Percentiles rank a stretch among this genome's conserved stretches.
phyloP scores from a whole-genome alignment of 306 rosid genomes.

The Corylus heterophylla region DNA sequence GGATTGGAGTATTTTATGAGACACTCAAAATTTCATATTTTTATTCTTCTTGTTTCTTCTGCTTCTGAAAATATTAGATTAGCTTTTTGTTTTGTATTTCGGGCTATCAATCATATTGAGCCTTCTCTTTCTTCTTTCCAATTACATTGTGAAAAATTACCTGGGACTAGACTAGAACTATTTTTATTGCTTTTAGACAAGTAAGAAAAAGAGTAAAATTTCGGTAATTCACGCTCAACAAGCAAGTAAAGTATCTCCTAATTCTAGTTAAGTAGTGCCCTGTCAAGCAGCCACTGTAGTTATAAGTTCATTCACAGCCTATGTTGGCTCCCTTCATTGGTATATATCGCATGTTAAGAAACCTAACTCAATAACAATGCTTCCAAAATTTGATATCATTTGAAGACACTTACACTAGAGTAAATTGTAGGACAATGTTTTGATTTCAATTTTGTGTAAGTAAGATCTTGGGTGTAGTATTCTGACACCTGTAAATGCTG shows the following conservation, averaged over 20 bases:
- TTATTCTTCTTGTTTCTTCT: not conserved
- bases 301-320: not conserved
- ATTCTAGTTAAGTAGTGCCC: not conserved
- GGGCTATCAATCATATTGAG: not conserved
- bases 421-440: not conserved
- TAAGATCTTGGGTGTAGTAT: not conserved
- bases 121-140: not conserved
- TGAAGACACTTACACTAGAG: not conserved
- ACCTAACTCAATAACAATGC: not conserved
- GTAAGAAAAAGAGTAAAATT: not conserved
- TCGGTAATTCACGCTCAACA: not conserved
- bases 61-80: not conserved
- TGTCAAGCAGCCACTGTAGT: not conserved
- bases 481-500: not conserved
- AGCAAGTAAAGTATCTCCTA: not conserved
- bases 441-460: not conserved
- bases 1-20: not conserved
- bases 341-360: not conserved
- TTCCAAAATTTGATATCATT: not conserved
- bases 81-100: not conserved
- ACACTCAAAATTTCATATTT: not conserved
- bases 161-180: no score
- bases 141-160: not conserved
- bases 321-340: not conserved
- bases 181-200: not conserved